Evolutionary conservation across 208 protist genomes (phyloP), one percentile per base, ranked within the genome.

Genomic region (Trypanosoma vivax): DNA sequence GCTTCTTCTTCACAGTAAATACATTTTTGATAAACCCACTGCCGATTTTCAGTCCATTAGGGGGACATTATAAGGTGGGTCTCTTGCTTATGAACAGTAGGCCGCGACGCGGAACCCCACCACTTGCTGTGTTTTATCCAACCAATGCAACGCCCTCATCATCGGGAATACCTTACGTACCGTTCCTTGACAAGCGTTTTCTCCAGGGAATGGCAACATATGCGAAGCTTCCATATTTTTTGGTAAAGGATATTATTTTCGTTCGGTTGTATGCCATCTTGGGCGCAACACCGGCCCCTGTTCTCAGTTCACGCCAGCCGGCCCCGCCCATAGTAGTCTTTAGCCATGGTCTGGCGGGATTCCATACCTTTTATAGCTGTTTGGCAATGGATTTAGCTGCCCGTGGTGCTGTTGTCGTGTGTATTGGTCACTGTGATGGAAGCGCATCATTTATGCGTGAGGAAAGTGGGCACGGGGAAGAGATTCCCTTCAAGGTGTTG

Each of bases 381-480:
- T 46, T 95, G n/a, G 34, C 82, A 27, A 66, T 81, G 43, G 70
- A 88, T 52, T 18, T 92, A 3, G 88, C 82, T 4, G 72, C 73
- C 3, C 80, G 79, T n/a, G 88, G 88, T 0, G 67, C 57, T 1
- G 29, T 91, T 33, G 82, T 95, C 33, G 52, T 90, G 14, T 67
- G 64, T n/a, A 23, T 86, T 37, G 73, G 67, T 2, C 88, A 95
- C 71, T 77, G 66, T 46, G 88, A 95, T 48, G 73, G 63, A n/a
- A 90, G 79, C 40, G 84, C 82, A 4, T 69, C 73, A 2, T 89
- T 77, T 58, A 90, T 75, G 59, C 81, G 80, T 13, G 84, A 92
- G 29, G 56, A 50, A 16, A 51, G 38, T 1, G 39, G 34, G 14
- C 45, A 53, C 0, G 41, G 27, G 1, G 64, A 50, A 41, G 55